These are phyloP conservation scores for Hippophae tibetana DNA, from an alignment of 306 rosid genomes.

Conservation along the genomic window DNA sequence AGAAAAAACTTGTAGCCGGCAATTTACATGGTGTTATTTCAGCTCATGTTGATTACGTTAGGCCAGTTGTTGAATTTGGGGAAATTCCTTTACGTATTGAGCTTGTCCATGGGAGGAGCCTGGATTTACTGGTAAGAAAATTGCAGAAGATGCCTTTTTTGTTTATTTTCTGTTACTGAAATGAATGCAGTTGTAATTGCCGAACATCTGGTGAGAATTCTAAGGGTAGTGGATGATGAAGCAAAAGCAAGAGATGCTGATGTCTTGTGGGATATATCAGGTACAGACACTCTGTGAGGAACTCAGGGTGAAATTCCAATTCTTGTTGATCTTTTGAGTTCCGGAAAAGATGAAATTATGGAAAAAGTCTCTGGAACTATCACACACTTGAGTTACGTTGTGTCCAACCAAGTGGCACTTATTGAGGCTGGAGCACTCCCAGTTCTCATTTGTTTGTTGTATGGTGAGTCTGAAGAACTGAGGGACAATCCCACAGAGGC, in stretches of 20 bases:
- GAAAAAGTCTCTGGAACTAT: conserved; percentile 32
- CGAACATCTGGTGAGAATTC: conserved; percentile 27
- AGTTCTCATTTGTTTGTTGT: conserved; percentile 28
- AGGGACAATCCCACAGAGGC: conserved; percentile 40
- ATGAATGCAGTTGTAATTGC: conserved; percentile 29
- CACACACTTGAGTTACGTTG: conserved; percentile 31
- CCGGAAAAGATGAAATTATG: conserved; percentile 20
- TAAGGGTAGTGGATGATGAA: conserved; percentile 34
- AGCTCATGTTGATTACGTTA: conserved; percentile 31
- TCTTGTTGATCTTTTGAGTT: conserved; percentile 33
- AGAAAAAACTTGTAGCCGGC: conserved; percentile 26
- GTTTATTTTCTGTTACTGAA: conserved; percentile 33
- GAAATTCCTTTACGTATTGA: conserved; percentile 37
- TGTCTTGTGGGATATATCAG: conserved; percentile 37
- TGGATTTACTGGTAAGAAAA: conserved; percentile 36
- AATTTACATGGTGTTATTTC: conserved; percentile 38
- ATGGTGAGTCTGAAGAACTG: conserved; percentile 26
- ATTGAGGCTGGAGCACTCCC: conserved; percentile 32
- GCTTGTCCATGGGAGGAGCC: conserved; percentile 31
- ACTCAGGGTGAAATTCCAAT: conserved; percentile 33
- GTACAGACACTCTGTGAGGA: conserved; percentile 22
- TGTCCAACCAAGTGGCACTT: conserved; percentile 30
- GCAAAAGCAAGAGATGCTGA: conserved; percentile 35
- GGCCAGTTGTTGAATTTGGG: conserved; percentile 33
- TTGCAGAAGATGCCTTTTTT: conserved; percentile 33